These are phyloP conservation scores for Scytalidium lignicola DNA, from an alignment of 2,329 filamentous ascomycete genomes.

Conservation along the genomic window DNA sequence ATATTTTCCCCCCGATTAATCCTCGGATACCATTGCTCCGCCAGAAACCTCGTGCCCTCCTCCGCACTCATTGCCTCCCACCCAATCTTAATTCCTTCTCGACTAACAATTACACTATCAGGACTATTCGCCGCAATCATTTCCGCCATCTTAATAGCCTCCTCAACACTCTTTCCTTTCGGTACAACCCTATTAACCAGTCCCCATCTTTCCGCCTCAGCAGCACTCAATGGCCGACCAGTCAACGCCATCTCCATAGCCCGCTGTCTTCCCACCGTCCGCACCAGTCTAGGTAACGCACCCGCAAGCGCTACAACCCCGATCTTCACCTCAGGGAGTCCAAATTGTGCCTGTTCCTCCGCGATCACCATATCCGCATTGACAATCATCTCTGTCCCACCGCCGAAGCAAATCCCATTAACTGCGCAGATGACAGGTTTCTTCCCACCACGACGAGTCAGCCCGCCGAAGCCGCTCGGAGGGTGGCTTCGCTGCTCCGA, in stretches of 20 bases:
- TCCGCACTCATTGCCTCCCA: slow-evolving; percentile 67
- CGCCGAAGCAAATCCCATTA: slow-evolving; percentile 69
- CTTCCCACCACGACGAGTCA: slow-evolving; percentile 61
- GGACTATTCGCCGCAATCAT: slow-evolving; percentile 64
- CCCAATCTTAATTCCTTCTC: slow-evolving; percentile 65
- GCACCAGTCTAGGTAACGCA: slow-evolving; percentile 60
- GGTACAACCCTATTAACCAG: slow-evolving; percentile 63
- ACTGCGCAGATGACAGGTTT: slow-evolving; percentile 76
- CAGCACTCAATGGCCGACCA: slow-evolving; percentile 53
- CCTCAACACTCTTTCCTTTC: slow-evolving; percentile 42
- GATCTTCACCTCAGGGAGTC: slow-evolving; percentile 64
- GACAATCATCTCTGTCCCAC: slow-evolving; percentile 70
- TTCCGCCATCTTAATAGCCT: slow-evolving; percentile 56
- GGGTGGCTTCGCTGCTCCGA: slow-evolving; percentile 18
- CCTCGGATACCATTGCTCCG: slow-evolving; percentile 51
- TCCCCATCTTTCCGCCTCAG: slow-evolving; percentile 59
- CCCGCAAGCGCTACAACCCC: slow-evolving; percentile 70
- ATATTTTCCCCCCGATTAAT: slow-evolving; percentile 67
- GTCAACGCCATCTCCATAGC: slow-evolving; percentile 68
- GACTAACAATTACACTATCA: slow-evolving; percentile 69
- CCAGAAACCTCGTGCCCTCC: slow-evolving; percentile 49
- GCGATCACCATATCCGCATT: slow-evolving; percentile 71
- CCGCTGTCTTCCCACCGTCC: slow-evolving; percentile 61
- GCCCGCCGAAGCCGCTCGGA: slow-evolving; percentile 55
- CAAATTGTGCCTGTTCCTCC: slow-evolving; percentile 52